Evolutionary conservation across 805 yeast species (phyloP).

Genomic region (Candida chauliodis): DNA sequence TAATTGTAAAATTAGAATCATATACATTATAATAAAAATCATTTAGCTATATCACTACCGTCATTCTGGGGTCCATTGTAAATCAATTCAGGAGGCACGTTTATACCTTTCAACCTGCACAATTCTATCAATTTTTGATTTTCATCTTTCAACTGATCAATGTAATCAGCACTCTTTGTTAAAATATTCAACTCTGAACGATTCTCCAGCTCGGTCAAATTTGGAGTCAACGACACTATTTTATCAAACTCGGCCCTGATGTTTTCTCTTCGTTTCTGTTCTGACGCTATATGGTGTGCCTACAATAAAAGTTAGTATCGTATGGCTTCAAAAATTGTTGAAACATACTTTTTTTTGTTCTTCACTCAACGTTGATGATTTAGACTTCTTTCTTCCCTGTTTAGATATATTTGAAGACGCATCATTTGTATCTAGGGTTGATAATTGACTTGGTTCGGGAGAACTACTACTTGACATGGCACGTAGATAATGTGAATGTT

Average conservation of each 20-base stretch:
- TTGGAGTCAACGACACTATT: conserved; percentile 73
- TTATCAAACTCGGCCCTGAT: conserved; percentile 79
- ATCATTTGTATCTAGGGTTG: background rate
- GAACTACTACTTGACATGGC: conserved; percentile 7
- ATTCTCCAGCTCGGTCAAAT: conserved; percentile 61
- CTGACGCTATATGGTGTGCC: conserved; percentile 81
- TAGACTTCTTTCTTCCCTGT: conserved; percentile 16
- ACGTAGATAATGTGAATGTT: background rate
- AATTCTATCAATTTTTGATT: conserved; percentile 42
- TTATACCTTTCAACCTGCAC: conserved; percentile 39
- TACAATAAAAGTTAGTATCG: conserved; percentile 22
- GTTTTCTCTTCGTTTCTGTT: conserved; percentile 81
- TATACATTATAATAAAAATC: conserved; percentile 1
- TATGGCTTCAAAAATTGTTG: background rate
- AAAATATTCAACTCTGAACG: conserved; percentile 78
- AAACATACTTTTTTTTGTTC: conserved; percentile 33
- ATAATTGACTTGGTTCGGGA: conserved; percentile 2
- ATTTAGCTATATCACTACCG: conserved; percentile 13
- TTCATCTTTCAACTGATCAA: conserved; percentile 48
- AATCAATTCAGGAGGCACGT: conserved; percentile 38
- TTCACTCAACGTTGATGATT: conserved; percentile 29
- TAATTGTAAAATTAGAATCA: conserved; percentile 16
- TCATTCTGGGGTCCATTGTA: conserved; percentile 24
- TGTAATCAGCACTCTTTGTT: conserved; percentile 57
- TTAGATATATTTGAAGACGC: background rate